A percentile compares a stretch with the other conserved stretches of the same genome.
These are phyloP conservation scores for Elymus sibiricus DNA, from an alignment of 176 grass and related monocot genomes.

Conservation along the genomic window DNA sequence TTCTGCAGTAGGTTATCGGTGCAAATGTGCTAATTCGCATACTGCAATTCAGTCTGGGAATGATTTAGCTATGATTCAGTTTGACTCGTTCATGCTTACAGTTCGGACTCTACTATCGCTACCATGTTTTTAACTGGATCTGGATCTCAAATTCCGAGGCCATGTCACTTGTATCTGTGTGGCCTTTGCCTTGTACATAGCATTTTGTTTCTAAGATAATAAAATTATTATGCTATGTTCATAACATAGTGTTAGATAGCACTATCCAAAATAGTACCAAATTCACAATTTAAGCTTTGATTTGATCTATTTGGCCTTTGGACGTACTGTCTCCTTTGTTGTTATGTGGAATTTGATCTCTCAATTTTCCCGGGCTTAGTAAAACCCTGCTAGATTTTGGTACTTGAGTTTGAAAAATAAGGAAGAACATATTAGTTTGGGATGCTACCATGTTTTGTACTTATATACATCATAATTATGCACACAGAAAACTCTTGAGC, in stretches of 20 bases:
- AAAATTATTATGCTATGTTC: neutral
- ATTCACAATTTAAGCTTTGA: neutral
- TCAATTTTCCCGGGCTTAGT: neutral
- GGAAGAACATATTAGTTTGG: neutral
- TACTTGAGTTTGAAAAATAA: neutral
- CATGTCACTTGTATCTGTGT: neutral
- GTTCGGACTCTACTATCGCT: neutral
- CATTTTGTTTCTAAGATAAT: neutral
- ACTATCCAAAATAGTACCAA: neutral
- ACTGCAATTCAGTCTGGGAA: neutral
- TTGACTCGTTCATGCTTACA: neutral
- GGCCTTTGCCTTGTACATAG: neutral
- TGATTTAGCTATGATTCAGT: neutral
- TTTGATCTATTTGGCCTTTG: neutral
- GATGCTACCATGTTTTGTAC: neutral
- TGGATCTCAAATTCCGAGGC: slow-evolving; percentile 28
- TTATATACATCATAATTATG: neutral
- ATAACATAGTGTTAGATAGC: neutral
- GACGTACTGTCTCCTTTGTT: neutral
- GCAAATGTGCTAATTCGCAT: neutral
- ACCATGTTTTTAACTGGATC: slow-evolving; percentile 11
- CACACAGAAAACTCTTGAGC: neutral
- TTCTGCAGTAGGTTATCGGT: neutral
- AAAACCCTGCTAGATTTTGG: slow-evolving; percentile 3
- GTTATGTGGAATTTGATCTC: neutral